Conservation (phyloP, 2,329 filamentous ascomycete species). For the Fusarium brevicatenulatum region DNA sequence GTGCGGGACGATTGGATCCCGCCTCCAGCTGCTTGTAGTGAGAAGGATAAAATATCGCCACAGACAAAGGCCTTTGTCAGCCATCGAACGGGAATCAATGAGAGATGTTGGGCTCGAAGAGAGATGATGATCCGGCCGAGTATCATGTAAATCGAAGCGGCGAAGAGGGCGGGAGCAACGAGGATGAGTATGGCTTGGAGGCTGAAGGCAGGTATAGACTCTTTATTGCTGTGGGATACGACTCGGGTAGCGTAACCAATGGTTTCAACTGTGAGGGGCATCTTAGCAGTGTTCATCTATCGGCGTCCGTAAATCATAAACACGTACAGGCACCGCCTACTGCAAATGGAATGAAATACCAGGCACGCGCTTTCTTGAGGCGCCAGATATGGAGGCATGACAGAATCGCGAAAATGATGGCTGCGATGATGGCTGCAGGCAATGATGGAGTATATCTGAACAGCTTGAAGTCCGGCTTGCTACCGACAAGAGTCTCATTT, state of each 20-base stretch:
- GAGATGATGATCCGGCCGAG: neutral
- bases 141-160: neutral
- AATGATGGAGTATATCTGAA: neutral
- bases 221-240: neutral
- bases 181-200: neutral
- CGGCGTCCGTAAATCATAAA: too few relatives aligned
- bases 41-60: neutral
- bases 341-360: neutral
- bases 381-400: neutral
- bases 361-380: neutral
- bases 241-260: neutral
- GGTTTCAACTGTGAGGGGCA: neutral
- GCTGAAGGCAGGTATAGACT: neutral
- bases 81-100: neutral
- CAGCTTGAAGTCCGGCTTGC: neutral
- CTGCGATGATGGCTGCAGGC: neutral
- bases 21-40: neutral
- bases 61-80: neutral
- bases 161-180: neutral
- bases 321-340: neutral
- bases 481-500: fast-evolving
- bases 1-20: fast-evolving
- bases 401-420: neutral
- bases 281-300: neutral
- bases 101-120: neutral